Evolutionary conservation across 2,329 filamentous ascomycete genomes (phyloP).

Genomic region (Trichoderma asperellum): DNA sequence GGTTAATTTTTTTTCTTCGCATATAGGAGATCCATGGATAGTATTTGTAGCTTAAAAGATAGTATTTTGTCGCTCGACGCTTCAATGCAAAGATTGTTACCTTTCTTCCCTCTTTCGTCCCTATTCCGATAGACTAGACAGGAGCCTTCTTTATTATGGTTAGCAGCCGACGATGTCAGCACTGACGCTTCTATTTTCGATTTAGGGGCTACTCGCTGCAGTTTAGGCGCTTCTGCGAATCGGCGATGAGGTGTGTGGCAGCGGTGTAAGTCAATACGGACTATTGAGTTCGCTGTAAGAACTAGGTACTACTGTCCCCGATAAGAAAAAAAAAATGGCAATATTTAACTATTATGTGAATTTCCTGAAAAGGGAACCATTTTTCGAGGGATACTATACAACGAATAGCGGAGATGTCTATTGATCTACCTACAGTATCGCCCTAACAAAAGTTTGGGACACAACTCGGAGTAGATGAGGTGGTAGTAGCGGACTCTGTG

Average conservation of each 20-base stretch:
- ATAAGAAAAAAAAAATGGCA: background rate
- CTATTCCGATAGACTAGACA: background rate
- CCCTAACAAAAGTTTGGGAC: background rate
- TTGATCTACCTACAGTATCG: no score
- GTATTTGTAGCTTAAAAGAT: background rate
- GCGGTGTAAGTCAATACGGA: background rate
- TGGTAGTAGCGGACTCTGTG: background rate
- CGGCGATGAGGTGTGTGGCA: background rate
- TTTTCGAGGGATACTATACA: background rate
- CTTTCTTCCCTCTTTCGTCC: background rate
- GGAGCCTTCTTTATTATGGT: background rate
- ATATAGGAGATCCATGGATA: background rate
- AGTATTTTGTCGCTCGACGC: slow-evolving; percentile 10
- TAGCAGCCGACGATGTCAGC: slow-evolving; percentile 10
- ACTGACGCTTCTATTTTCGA: slow-evolving; percentile 16
- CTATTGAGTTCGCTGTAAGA: background rate
- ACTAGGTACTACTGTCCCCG: background rate
- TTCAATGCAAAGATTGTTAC: background rate
- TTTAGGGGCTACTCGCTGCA: background rate
- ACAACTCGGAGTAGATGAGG: background rate
- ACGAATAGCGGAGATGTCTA: background rate
- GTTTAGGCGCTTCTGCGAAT: background rate
- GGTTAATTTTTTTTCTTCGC: background rate
- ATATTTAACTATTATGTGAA: background rate
- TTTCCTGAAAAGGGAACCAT: background rate